Evolutionary conservation across 2,329 filamentous ascomycete species (phyloP), one percentile per base, ranked within the genome.

Genomic region (Colletotrichum sp.): DNA sequence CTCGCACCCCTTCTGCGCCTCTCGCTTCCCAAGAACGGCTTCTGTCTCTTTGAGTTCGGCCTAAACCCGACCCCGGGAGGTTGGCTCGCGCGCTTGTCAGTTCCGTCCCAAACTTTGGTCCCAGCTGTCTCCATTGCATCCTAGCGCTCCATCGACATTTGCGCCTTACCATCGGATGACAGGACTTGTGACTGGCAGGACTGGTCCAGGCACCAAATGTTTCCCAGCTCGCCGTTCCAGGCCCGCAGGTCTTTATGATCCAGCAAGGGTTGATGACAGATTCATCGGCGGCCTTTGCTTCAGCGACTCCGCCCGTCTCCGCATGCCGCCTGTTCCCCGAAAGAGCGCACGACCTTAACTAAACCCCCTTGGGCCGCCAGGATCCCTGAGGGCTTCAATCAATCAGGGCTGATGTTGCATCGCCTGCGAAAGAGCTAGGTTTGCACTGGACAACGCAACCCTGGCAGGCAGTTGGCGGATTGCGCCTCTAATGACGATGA

Each of bases 241-340:
- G n/a, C 43, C 43, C 43, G 12, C 24, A 30, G 36, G 13, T 5
- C 21, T 13, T 63, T 63, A n/a, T 36, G 59, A 30, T 24, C 32
- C 9, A 30, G 24, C 30, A 58, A 63, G 66, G 71, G 58, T 48
- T 70, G 32, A 32, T 73, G 71, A 64, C 58, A 28, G 58, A 21
- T 26, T 63, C 58, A 61, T 34, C 58, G 28, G 28, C 56, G 58
- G 36, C 48, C 24, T 43, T 69, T 36, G 71, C 36, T 63, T 6
- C 32, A 52, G 55, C 21, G 65, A 38, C 38, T 58, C 56, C 55
- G 70, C 66, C 69, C 56, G 64, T 73, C 56, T 69, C 64, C 71
- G 65, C 71, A 64, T 30, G 38, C 64, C 59, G 66, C 66, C 58
- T 32, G 58, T 70, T 55, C 71, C 71, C 71, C 66, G 66, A 62